phyloP scores from a whole-genome alignment of 2,329 filamentous ascomycete species.

The Beauveria caledonica region DNA sequence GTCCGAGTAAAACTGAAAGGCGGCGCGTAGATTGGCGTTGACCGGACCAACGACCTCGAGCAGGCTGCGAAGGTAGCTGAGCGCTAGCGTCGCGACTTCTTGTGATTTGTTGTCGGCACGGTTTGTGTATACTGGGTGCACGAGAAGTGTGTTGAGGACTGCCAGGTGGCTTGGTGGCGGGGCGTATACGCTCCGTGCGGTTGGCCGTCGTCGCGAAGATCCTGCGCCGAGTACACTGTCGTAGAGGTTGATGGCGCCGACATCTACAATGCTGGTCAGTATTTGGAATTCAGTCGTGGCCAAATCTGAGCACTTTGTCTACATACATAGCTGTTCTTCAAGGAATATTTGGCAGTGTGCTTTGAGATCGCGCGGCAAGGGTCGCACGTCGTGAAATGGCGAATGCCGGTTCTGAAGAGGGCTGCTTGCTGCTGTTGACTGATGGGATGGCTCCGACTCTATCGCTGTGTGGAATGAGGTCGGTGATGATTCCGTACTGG shows the following conservation, averaged over 20 bases:
- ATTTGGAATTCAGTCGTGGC: too few relatives aligned
- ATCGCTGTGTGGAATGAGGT: conserved; percentile 29
- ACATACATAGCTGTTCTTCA: conserved; percentile 63
- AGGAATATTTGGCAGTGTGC: conserved; percentile 63
- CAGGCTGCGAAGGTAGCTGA: conserved; percentile 62
- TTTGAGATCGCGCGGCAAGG: conserved; percentile 54
- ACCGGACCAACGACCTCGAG: conserved; percentile 58
- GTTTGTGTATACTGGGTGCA: conserved; percentile 74
- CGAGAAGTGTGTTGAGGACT: conserved; percentile 69
- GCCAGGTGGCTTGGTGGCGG: conserved; percentile 68
- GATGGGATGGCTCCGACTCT: conserved; percentile 18
- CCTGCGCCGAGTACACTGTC: conserved; percentile 53
- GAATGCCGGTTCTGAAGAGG: conserved; percentile 22
- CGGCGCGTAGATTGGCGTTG: conserved; percentile 59
- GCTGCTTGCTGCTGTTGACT: conserved; percentile 30
- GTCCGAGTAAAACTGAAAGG: conserved; percentile 56
- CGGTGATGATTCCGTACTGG: conserved; percentile 23
- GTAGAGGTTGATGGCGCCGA: conserved; percentile 52
- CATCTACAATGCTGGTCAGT: conserved; percentile 17
- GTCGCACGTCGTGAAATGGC: conserved; percentile 44
- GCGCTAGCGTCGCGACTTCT: conserved; percentile 56
- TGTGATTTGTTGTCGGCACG: conserved; percentile 55
- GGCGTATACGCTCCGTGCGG: conserved; percentile 43
- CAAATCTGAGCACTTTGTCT: background rate
- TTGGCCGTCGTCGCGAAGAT: conserved; percentile 21